Percentiles rank a stretch among this genome's conserved stretches.
Evolutionary conservation across 106 monocot species (phyloP).

Genomic region (Platanthera guangdongensis): DNA sequence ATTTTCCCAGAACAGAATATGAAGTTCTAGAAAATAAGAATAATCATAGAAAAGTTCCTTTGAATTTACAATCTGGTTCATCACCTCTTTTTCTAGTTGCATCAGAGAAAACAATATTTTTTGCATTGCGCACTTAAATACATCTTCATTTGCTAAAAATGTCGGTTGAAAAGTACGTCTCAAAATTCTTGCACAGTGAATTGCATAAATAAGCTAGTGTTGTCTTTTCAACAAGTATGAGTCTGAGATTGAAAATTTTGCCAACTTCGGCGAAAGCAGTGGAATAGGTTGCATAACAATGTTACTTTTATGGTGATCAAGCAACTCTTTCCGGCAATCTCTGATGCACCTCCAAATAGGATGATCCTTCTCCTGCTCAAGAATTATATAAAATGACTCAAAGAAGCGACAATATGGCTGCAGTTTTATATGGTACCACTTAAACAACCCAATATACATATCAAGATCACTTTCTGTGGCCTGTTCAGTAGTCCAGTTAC

Average conservation of each 20-base stretch:
- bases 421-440: conserved; percentile 34
- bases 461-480: conserved; percentile 54
- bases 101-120: conserved; percentile 40
- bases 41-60: conserved; percentile 30
- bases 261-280: conserved; percentile 38
- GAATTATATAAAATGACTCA: conserved; percentile 24
- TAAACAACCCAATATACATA: conserved; percentile 48
- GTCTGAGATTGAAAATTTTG: conserved; percentile 28
- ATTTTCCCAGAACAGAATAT: conserved; percentile 61
- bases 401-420: conserved; percentile 62
- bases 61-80: conserved; percentile 35
- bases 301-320: conserved; percentile 22
- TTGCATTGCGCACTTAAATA: conserved; percentile 9
- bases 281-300: conserved; percentile 33
- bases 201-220: conserved; percentile 28
- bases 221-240: conserved; percentile 6
- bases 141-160: conserved; percentile 7
- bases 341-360: conserved; percentile 72
- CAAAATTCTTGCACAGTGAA: conserved; percentile 42
- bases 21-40: conserved; percentile 54
- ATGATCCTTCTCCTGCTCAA: conserved; percentile 57
- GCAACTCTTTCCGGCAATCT: conserved; percentile 23
- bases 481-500: conserved; percentile 83
- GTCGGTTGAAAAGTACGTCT: conserved; percentile 32
- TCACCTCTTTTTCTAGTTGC: conserved; percentile 57